Evolutionary conservation across 257 asterid species (phyloP).

Genomic region (Solanum chiquidenum): DNA sequence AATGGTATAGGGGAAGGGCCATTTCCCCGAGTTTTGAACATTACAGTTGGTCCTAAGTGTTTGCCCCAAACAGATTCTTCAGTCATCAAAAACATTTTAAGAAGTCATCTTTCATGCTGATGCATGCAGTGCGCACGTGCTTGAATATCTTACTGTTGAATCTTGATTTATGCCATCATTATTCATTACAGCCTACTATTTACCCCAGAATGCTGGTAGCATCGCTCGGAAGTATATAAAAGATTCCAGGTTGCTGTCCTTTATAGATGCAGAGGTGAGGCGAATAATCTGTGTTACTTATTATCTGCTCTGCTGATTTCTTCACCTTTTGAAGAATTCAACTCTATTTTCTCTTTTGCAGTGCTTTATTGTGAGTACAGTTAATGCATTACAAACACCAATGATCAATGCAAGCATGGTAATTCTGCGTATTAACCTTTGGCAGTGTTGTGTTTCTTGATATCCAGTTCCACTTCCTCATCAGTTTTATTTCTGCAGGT

Average conservation of each 20-base stretch:
- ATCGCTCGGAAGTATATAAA: slow-evolving; percentile 78
- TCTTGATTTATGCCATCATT: slow-evolving; percentile 11
- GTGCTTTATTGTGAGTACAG: slow-evolving; percentile 99
- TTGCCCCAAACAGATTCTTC: neutral
- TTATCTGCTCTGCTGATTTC: neutral
- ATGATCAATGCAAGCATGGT: slow-evolving; percentile 99
- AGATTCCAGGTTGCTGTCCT: slow-evolving; percentile 78
- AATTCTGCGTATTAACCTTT: slow-evolving; percentile 13
- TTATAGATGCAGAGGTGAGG: slow-evolving; percentile 90
- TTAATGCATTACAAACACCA: slow-evolving; percentile 83
- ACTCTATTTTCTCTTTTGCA: slow-evolving; percentile 19
- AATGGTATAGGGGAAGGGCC: neutral
- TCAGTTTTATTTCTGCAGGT: slow-evolving; percentile 38
- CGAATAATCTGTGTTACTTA: neutral
- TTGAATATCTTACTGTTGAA: neutral
- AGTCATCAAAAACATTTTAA: neutral
- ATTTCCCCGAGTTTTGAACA: neutral
- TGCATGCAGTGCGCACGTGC: neutral
- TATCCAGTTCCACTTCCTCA: neutral
- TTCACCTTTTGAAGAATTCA: slow-evolving; percentile 1
- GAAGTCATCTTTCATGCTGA: neutral
- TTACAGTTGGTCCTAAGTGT: neutral
- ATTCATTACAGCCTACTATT: slow-evolving; percentile 73
- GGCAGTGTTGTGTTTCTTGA: neutral
- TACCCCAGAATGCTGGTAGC: slow-evolving; percentile 93